These are phyloP conservation scores for Clonostachys chloroleuca DNA, from an alignment of 2,329 filamentous ascomycete species.

Conservation along the genomic window DNA sequence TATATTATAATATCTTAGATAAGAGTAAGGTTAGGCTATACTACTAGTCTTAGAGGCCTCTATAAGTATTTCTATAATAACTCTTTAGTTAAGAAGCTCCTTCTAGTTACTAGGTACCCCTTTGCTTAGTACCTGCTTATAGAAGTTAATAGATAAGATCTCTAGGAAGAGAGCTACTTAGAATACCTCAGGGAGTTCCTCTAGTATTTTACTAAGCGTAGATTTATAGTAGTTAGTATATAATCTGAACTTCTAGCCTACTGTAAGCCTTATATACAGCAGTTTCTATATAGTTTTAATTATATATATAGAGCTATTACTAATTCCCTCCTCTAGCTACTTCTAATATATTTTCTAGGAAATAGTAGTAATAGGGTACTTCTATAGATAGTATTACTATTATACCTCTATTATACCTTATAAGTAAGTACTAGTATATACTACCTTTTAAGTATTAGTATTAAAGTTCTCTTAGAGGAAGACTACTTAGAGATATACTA, in stretches of 20 bases:
- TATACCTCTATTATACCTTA: neutral
- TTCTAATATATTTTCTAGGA: too few species aligned
- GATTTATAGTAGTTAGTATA: neutral
- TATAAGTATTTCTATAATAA: too few species aligned
- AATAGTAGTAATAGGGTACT: neutral
- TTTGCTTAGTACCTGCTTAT: neutral
- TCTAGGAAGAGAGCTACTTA: neutral
- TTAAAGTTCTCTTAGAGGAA: neutral
- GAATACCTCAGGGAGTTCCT: neutral
- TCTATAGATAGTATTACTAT: slow-evolving; percentile 1
- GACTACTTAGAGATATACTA: neutral
- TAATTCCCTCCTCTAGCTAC: too few species aligned
- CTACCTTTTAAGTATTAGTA: neutral
- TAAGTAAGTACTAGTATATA: neutral
- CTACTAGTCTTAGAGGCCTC: neutral
- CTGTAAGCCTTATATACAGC: too few species aligned
- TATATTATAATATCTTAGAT: too few species aligned
- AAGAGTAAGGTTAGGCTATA: neutral
- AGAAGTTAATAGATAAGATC: neutral
- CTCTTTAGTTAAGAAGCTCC: neutral
- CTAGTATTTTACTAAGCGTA: neutral
- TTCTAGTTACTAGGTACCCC: neutral
- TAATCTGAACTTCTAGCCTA: neutral
- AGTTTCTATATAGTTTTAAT: too few species aligned
- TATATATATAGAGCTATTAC: too few species aligned